phyloP scores from a whole-genome alignment of 768 basidiomycete genomes.

The Tephrocybe sp. region DNA sequence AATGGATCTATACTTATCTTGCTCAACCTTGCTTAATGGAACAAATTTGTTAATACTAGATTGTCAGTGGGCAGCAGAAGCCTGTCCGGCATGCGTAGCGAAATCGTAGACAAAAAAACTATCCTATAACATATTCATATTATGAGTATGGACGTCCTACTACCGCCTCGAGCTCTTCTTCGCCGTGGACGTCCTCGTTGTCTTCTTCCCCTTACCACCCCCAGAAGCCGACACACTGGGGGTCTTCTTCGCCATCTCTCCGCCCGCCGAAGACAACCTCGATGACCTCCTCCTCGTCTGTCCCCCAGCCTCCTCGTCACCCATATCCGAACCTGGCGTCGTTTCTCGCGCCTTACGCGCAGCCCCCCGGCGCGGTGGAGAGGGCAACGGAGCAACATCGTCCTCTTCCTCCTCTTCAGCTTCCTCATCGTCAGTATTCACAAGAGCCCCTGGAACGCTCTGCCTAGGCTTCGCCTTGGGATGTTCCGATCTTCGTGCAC shows the following conservation, averaged over 20 bases:
- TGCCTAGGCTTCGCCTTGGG: constrained; percentile 14
- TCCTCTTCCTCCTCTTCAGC: constrained; percentile 23
- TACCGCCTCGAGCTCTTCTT: constrained; percentile 21
- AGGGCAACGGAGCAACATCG: constrained; percentile 31
- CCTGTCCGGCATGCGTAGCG: too few species aligned
- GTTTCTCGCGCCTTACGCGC: constrained; percentile 27
- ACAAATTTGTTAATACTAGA: too few species aligned
- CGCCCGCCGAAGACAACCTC: constrained; percentile 31
- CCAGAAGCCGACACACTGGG: constrained; percentile 5
- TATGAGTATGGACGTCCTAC: not conserved
- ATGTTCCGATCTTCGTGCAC: constrained; percentile 7
- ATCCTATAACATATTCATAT: too few species aligned
- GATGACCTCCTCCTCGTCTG: constrained; percentile 43
- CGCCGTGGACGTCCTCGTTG: constrained; percentile 9
- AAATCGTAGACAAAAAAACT: too few species aligned
- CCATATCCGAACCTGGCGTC: constrained; percentile 26
- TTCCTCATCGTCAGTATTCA: constrained; percentile 35
- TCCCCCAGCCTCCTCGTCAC: constrained; percentile 30
- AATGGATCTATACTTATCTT: too few species aligned
- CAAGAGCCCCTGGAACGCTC: constrained; percentile 42
- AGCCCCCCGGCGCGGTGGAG: constrained; percentile 22
- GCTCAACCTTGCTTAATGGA: too few species aligned
- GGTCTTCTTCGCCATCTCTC: constrained; percentile 20
- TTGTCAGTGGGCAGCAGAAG: too few species aligned
- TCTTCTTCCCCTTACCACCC: constrained; percentile 21